These are phyloP conservation scores for Paramecium bursaria DNA, from an alignment of 73 alveolate species.

Conservation along the genomic window DNA sequence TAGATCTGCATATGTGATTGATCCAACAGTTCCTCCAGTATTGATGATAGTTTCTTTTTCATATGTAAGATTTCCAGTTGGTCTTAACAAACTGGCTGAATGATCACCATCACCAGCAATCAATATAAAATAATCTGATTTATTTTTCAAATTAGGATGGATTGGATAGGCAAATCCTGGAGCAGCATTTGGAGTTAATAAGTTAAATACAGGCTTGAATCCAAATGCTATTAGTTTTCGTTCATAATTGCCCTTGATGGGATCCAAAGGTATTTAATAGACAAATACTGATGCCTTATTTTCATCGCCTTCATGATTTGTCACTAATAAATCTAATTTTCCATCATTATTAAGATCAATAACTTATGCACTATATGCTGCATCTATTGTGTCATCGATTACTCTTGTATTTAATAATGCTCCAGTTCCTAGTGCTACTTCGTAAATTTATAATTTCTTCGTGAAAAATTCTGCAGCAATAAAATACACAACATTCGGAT, in stretches of 20 bases:
- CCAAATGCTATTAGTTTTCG: constrained; percentile 42
- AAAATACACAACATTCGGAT: too few relatives aligned
- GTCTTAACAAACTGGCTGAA: constrained; percentile 48
- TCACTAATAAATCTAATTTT: too few relatives aligned
- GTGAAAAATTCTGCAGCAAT: too few relatives aligned
- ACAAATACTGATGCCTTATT: too few relatives aligned
- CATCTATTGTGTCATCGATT: too few relatives aligned
- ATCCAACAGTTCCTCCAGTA: constrained; percentile 63
- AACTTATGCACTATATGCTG: too few relatives aligned
- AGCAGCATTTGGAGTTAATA: constrained; percentile 27
- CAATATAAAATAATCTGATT: constrained; percentile 6
- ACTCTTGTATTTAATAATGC: too few relatives aligned
- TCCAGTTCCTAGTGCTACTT: too few relatives aligned
- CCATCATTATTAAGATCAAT: too few relatives aligned
- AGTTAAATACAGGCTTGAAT: constrained; percentile 49
- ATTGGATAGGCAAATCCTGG: constrained; percentile 71
- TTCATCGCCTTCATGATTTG: too few relatives aligned
- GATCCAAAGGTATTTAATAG: constrained; percentile 55
- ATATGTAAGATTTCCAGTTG: not conserved
- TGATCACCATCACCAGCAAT: constrained; percentile 71
- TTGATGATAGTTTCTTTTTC: not conserved
- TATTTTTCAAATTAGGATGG: not conserved
- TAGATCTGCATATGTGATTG: constrained; percentile 35
- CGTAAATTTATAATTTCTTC: too few relatives aligned
- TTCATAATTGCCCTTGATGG: constrained; percentile 43